These are phyloP conservation scores for Sarcodon aspratus DNA, from an alignment of 768 basidiomycete genomes.

Conservation along the genomic window DNA sequence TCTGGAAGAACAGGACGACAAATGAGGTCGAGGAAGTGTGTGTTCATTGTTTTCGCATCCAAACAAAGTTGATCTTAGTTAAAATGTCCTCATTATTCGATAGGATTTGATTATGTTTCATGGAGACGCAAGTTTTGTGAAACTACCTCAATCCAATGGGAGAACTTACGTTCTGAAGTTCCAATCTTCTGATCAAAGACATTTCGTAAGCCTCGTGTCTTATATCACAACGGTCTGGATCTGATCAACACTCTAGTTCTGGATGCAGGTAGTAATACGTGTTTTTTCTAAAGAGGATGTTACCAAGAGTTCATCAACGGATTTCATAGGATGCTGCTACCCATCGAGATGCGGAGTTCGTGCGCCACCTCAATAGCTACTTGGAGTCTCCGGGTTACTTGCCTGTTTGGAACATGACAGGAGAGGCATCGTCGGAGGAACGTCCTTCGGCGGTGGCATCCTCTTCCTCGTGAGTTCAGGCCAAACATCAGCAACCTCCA, in stretches of 20 bases:
- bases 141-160: constrained; percentile 59
- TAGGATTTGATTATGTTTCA: constrained; percentile 87
- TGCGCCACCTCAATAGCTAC: constrained; percentile 57
- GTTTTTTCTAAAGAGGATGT: background rate
- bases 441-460: background rate
- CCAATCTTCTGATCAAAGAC: constrained; percentile 77
- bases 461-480: background rate
- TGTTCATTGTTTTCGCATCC: background rate
- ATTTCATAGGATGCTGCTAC: constrained; percentile 48
- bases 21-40: constrained; percentile 51
- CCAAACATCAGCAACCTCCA: constrained; percentile 29
- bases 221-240: background rate
- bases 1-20: constrained; percentile 67
- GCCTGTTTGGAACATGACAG: constrained; percentile 50
- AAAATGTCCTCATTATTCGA: background rate
- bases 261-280: constrained; percentile 58
- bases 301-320: background rate
- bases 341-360: constrained; percentile 62
- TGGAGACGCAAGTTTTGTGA: constrained; percentile 71
- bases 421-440: constrained; percentile 11
- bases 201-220: constrained; percentile 53
- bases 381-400: constrained; percentile 55
- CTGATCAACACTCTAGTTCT: constrained; percentile 40
- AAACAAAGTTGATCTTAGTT: background rate
- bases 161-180: constrained; percentile 86